Evolutionary conservation across 2,329 filamentous ascomycete species (phyloP), one percentile per base, ranked within the genome.

Genomic region (Diaporthe aspalathi): DNA sequence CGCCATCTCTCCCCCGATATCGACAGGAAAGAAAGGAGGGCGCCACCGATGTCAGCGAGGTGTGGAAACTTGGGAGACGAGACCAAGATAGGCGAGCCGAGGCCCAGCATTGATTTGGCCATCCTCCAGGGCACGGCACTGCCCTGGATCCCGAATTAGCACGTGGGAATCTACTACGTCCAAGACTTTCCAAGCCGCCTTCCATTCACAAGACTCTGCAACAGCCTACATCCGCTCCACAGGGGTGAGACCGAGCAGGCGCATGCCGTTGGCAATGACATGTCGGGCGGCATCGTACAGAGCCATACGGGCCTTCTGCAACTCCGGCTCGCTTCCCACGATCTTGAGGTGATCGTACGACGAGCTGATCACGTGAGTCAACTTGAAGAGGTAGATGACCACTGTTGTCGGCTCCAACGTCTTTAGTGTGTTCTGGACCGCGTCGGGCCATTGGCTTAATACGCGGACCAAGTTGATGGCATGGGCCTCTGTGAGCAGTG

Each of bases 281-380:
- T 91, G 90, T 77, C 92, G 88, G 8, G 93, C 92, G 3, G 91
- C 86, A 75, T 92, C 90, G 80, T 97, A 97, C 76, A 97, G 83
- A 14, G 93, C 92, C 87, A 94, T 89, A 75, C 94, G 87, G 32
- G 92, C 91, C 77, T 83, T 86, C 85, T 92, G 91, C 68, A 94
- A 82, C 79, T 92, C 90, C 38, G 84, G 85, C 81, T 95, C 93
- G 73, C 90, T 93, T 68, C 93, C 93, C n/a, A 97, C 89, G 68
- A 96, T 93, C 78, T 93, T 90, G 73, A 97, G 85, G 72, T 93
- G 91, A 77, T 95, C 93, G 81, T 97, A 97, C 80, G 92, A 94
- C 68, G 89, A 91, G 83, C 91, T 94, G 68, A 97, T 82, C 32
- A 89, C 85, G 81, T 97, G 94, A 3, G 93, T 93, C 91, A 97